phyloP scores from a whole-genome alignment of 2,329 filamentous ascomycete species.

The Keithomyces neogunnii region DNA sequence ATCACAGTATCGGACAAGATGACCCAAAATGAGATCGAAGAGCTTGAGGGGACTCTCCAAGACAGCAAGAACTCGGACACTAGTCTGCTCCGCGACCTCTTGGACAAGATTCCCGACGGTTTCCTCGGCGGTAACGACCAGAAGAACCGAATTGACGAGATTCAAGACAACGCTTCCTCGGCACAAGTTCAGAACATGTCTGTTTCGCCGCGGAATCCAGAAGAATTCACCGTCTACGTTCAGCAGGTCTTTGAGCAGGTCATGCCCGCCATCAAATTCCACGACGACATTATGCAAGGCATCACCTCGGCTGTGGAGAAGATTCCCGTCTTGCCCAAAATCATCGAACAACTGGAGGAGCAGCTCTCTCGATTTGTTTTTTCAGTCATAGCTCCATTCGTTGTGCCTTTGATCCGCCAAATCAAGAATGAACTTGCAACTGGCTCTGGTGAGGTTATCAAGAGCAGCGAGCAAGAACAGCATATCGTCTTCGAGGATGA shows the following conservation, averaged over 20 bases:
- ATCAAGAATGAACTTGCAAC: constrained; percentile 81
- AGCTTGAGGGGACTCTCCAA: constrained; percentile 75
- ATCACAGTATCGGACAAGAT: constrained; percentile 72
- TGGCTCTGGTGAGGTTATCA: constrained; percentile 79
- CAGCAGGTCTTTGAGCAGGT: constrained; percentile 67
- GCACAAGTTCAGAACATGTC: constrained; percentile 68
- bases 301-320: constrained; percentile 74
- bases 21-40: constrained; percentile 82
- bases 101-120: constrained; percentile 74
- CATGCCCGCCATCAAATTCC: constrained; percentile 84
- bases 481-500: constrained; percentile 81
- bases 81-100: constrained; percentile 67
- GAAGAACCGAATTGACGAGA: constrained; percentile 66
- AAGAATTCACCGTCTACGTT: constrained; percentile 75
- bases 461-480: constrained; percentile 76
- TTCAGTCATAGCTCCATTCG: constrained; percentile 79
- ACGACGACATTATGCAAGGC: constrained; percentile 76
- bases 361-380: constrained; percentile 87
- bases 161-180: constrained; percentile 66
- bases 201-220: constrained; percentile 71
- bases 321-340: constrained; percentile 75
- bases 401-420: constrained; percentile 78
- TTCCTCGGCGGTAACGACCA: constrained; percentile 71
- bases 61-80: constrained; percentile 56
- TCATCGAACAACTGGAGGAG: constrained; percentile 80